These are phyloP conservation scores for Metschnikowia bowlesiae DNA, from an alignment of 805 yeast genomes.

Conservation along the genomic window DNA sequence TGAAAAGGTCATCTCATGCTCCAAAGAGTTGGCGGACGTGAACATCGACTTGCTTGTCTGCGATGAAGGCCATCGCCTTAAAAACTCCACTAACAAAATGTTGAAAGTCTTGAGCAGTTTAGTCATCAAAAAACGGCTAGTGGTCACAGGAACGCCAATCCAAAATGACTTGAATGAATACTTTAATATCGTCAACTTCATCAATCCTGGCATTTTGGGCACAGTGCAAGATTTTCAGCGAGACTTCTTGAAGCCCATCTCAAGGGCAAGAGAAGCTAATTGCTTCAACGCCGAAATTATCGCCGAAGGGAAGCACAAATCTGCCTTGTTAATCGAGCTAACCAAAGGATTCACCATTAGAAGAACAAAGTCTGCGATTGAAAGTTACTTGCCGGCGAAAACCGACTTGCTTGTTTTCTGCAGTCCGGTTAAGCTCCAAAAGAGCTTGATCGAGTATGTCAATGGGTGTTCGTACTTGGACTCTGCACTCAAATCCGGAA, in stretches of 20 bases:
- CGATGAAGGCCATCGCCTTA: slow-evolving; percentile 94
- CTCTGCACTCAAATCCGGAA: slow-evolving; percentile 23
- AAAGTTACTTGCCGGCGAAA: slow-evolving; percentile 62
- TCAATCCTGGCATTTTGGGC: slow-evolving; percentile 82
- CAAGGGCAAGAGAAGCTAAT: slow-evolving; percentile 59
- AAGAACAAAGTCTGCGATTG: slow-evolving; percentile 57
- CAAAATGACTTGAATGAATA: slow-evolving; percentile 89
- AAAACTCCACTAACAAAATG: slow-evolving; percentile 68
- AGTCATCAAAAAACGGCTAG: slow-evolving; percentile 50
- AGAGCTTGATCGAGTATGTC: slow-evolving; percentile 50
- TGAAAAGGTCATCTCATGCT: slow-evolving; percentile 63
- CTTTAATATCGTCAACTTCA: slow-evolving; percentile 71
- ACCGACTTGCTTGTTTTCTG: slow-evolving; percentile 76
- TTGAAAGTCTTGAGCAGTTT: slow-evolving; percentile 57
- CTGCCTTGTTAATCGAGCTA: slow-evolving; percentile 57
- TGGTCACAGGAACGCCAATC: slow-evolving; percentile 87
- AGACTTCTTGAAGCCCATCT: slow-evolving; percentile 65
- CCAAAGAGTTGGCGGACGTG: slow-evolving; percentile 45
- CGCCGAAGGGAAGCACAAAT: slow-evolving; percentile 54
- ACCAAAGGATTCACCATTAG: slow-evolving; percentile 70
- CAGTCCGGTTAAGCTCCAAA: slow-evolving; percentile 65
- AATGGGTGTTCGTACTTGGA: slow-evolving; percentile 34
- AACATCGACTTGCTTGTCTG: slow-evolving; percentile 72
- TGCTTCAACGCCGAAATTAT: slow-evolving; percentile 48
- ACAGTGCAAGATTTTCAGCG: slow-evolving; percentile 53